Evolutionary conservation across 305 asterid genomes (phyloP).

Genomic region (Fraxinus albicans): DNA sequence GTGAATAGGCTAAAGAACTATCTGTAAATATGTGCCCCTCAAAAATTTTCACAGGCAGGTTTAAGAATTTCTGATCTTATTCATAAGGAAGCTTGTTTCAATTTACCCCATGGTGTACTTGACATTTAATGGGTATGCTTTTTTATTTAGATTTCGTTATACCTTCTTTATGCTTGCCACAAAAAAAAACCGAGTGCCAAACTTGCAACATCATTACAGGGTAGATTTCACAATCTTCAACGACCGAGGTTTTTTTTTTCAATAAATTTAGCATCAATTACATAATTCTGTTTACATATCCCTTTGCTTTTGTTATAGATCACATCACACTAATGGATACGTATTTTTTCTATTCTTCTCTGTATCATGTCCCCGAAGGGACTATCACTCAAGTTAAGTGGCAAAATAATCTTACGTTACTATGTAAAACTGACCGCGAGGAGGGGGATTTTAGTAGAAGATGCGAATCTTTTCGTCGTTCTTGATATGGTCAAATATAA

Average conservation of each 20-base stretch:
- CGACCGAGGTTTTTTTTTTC: background rate
- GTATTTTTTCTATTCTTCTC: background rate
- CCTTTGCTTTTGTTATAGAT: background rate
- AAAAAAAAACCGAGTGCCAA: background rate
- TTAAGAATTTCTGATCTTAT: background rate
- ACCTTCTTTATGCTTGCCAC: background rate
- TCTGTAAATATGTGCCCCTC: constrained; percentile 20
- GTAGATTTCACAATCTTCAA: background rate
- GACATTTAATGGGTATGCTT: background rate
- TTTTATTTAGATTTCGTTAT: background rate
- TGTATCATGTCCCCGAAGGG: background rate
- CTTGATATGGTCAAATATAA: background rate
- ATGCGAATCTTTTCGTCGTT: background rate
- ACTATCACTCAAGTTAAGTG: background rate
- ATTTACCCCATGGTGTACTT: background rate
- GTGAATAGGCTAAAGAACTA: background rate
- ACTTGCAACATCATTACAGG: background rate
- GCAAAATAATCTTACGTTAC: background rate
- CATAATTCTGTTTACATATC: background rate
- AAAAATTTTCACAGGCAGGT: background rate
- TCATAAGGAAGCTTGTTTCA: background rate
- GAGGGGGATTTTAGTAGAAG: background rate
- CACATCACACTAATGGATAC: background rate
- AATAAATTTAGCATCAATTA: background rate
- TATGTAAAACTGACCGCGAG: background rate